Evolutionary conservation across 2,329 filamentous ascomycete species (phyloP).

Genomic region (Leptographium galeiforme): DNA sequence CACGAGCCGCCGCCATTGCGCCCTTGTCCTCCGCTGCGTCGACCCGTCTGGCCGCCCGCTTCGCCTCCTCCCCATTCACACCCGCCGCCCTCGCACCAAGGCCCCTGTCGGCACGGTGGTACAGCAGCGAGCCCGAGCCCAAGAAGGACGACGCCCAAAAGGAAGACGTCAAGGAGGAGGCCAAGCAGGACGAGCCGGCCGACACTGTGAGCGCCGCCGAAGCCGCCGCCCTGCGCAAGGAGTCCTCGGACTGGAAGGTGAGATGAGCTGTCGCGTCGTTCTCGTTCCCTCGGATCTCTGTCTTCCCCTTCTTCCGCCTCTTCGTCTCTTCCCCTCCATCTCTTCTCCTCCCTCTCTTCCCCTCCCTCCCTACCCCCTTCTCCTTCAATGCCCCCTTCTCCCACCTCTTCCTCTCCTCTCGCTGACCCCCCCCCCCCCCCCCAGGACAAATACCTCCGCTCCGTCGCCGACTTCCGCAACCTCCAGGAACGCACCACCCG

Average conservation of each 20-base stretch:
- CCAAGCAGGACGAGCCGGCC: conserved; percentile 13
- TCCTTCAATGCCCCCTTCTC: too few species aligned
- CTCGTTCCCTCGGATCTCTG: not conserved
- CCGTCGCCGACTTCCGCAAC: conserved; percentile 93
- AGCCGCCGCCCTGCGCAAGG: conserved; percentile 33
- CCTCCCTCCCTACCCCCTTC: too few species aligned
- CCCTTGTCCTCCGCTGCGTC: not conserved
- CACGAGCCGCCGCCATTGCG: not conserved
- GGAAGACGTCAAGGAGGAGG: conserved; percentile 15
- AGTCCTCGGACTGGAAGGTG: conserved; percentile 68
- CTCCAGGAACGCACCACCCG: conserved; percentile 89
- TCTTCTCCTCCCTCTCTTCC: not conserved
- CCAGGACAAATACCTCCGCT: conserved; percentile 88
- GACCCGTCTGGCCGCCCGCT: conserved; percentile 14
- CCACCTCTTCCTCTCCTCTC: not conserved
- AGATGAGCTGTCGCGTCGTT: conserved; percentile 12
- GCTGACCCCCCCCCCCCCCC: not conserved
- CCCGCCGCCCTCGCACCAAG: not conserved
- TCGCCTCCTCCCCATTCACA: not conserved
- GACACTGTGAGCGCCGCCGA: conserved; percentile 14
- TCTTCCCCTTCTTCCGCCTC: not conserved
- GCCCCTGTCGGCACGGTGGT: conserved; percentile 21
- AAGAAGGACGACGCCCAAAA: conserved; percentile 10
- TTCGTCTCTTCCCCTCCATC: not conserved
- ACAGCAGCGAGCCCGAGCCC: conserved; percentile 30